Conservation (phyloP, 495 filamentous ascomycete genomes). For the Apiosordaria backusii region DNA sequence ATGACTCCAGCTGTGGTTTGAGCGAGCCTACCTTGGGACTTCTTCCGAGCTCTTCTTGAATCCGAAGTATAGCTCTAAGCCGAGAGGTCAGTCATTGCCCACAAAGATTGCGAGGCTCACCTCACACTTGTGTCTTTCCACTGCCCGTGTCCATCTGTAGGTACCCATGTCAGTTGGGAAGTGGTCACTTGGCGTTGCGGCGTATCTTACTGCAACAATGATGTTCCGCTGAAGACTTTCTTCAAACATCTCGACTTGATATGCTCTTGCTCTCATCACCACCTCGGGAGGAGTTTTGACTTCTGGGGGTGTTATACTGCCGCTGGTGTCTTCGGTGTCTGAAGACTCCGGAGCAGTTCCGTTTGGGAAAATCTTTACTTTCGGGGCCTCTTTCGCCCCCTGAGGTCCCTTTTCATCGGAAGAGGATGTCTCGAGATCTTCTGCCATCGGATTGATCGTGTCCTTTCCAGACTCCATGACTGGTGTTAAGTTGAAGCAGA, state of each 20-base stretch:
- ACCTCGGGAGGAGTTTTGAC: conserved; percentile 10
- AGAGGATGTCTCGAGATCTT: not conserved
- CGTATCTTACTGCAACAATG: conserved; percentile 67
- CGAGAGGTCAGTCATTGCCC: conserved; percentile 1
- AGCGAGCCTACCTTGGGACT: conserved; percentile 51
- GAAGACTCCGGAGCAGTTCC: not conserved
- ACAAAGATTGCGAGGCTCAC: not conserved
- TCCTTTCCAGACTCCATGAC: not conserved
- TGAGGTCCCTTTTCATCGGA: not conserved
- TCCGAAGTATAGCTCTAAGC: conserved; percentile 73
- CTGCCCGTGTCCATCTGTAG: conserved; percentile 86
- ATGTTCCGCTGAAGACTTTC: conserved; percentile 74
- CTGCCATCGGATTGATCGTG: not conserved
- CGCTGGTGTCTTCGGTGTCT: conserved; percentile 8
- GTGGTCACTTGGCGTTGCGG: not conserved
- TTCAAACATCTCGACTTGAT: conserved; percentile 90
- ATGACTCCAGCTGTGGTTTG: not conserved
- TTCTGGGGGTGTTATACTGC: conserved; percentile 10
- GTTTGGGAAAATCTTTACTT: not conserved
- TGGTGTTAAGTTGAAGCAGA: not conserved
- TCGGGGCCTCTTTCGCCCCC: not conserved
- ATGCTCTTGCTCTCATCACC: conserved; percentile 57
- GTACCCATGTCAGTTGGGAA: not conserved
- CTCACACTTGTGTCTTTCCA: conserved; percentile 89
- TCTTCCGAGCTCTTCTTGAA: conserved; percentile 68